phyloP scores from a whole-genome alignment of 495 filamentous ascomycete species.

The Penicillium egyptiacum region DNA sequence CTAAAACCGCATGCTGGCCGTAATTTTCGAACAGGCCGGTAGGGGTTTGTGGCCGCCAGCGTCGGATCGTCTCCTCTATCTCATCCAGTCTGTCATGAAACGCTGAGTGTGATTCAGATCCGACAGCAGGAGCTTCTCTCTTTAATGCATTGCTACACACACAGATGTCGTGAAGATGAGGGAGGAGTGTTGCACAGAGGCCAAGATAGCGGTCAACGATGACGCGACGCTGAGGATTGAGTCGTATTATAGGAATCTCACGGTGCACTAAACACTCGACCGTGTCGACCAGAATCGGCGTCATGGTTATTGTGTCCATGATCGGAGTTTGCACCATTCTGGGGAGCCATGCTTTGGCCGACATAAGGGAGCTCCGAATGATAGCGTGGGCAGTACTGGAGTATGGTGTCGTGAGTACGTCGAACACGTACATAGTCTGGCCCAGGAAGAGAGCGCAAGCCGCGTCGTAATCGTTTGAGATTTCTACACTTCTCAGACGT shows the following conservation, averaged over 20 bases:
- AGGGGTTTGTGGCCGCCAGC: slow-evolving; percentile 27
- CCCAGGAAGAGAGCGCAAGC: slow-evolving; percentile 30
- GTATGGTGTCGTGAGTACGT: slow-evolving; percentile 28
- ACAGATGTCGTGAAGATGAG: slow-evolving; percentile 35
- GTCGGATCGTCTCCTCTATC: slow-evolving; percentile 24
- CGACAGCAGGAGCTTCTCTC: slow-evolving; percentile 5
- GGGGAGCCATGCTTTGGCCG: slow-evolving; percentile 31
- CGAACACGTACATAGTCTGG: slow-evolving; percentile 34
- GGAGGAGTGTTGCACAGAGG: slow-evolving; percentile 32
- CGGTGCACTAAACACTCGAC: slow-evolving; percentile 34
- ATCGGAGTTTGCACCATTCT: slow-evolving; percentile 23
- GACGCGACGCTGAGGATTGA: slow-evolving; percentile 21
- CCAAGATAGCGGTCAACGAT: slow-evolving; percentile 38
- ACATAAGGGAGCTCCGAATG: slow-evolving; percentile 29
- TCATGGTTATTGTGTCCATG: slow-evolving; percentile 34
- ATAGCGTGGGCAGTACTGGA: slow-evolving; percentile 31
- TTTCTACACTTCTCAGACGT: slow-evolving; percentile 23
- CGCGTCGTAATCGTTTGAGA: slow-evolving; percentile 26
- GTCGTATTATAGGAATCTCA: slow-evolving; percentile 35
- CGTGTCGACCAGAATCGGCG: slow-evolving; percentile 35
- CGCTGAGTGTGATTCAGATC: slow-evolving; percentile 7
- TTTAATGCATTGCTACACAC: slow-evolving; percentile 29
- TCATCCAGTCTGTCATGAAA: slow-evolving; percentile 24
- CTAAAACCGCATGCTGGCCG: slow-evolving; percentile 26
- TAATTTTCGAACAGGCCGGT: slow-evolving; percentile 20